Evolutionary conservation across 306 rosid genomes (phyloP), one percentile per base, ranked within the genome.

Genomic region (Fragaria nilgerrensis): DNA sequence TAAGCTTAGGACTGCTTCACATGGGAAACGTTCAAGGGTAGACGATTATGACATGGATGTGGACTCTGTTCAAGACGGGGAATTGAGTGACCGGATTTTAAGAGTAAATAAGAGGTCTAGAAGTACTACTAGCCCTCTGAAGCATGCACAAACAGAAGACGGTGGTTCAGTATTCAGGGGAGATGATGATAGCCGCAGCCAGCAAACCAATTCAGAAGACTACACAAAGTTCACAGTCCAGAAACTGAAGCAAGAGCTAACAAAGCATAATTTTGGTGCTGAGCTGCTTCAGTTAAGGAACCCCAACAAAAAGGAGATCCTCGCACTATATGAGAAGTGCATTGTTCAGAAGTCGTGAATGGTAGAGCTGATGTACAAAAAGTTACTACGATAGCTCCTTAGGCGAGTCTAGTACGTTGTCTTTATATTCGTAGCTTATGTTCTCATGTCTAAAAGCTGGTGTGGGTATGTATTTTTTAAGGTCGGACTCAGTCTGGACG

Each of bases 201-300:
- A 86, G 85, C 92, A 84, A 71, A 78, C 86, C 14, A 88, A 82
- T 43, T 82, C 84, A 73, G 97, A 89, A 68, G 98, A 96, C 48
- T 87, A 91, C 72, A 96, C 79, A 15, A 96, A 83, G 85, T 91
- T 96, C 82, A 96, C 99, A 0, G n/a, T 92, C 12, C 90, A 78
- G 83, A 89, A 86, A 81, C 96, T 96, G 20, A 96, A 91, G 89
- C 98, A 91, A 79, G 99, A 96, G 75, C 92, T 96, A 50, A 96
- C 99, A 29, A 92, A 92, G 70, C 91, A 88, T 67, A 92, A 92
- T 82, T 86, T 76, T 48, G 99, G 97, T 22, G 96, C 91, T 37
- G 92, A 89, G 76, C 86, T 95, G 74, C 97, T 95, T 13, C 84
- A 86, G 80, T 70, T 95, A 88, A 95, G 86, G 85, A 90, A 87